Evolutionary conservation across 2,329 filamentous ascomycete species (phyloP).

Genomic region (Epichloe sp.): DNA sequence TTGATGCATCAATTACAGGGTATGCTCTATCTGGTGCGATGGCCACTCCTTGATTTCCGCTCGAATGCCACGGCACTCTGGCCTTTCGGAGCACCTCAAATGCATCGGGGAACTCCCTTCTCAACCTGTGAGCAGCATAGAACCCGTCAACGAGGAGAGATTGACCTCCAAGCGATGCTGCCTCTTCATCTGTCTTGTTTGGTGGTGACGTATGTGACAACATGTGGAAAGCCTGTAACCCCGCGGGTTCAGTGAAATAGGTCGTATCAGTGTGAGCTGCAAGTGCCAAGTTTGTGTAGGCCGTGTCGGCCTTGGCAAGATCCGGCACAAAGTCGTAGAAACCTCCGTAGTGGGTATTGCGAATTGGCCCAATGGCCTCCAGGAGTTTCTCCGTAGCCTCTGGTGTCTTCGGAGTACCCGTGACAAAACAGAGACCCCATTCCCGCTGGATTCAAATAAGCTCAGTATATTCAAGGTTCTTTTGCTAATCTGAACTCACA

Average conservation of each 20-base stretch:
- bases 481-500: slow-evolving; percentile 25
- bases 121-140: slow-evolving; percentile 50
- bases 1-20: slow-evolving; percentile 56
- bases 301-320: slow-evolving; percentile 75
- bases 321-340: slow-evolving; percentile 78
- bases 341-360: slow-evolving; percentile 79
- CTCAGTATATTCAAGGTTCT: not conserved
- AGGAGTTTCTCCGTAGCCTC: slow-evolving; percentile 63
- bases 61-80: slow-evolving; percentile 67
- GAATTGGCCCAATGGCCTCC: slow-evolving; percentile 72
- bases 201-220: slow-evolving; percentile 51
- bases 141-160: slow-evolving; percentile 84
- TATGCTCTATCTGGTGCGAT: slow-evolving; percentile 60
- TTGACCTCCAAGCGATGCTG: slow-evolving; percentile 46
- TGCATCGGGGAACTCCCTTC: slow-evolving; percentile 34
- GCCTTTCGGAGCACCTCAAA: slow-evolving; percentile 44
- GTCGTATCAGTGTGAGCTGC: slow-evolving; percentile 87
- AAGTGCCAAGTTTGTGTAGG: slow-evolving; percentile 77
- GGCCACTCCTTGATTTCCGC: slow-evolving; percentile 71
- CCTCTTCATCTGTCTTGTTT: slow-evolving; percentile 19
- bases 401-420: slow-evolving; percentile 51
- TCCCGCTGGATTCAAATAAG: slow-evolving; percentile 33
- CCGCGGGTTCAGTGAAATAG: slow-evolving; percentile 86
- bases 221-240: slow-evolving; percentile 85
- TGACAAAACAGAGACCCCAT: slow-evolving; percentile 68